Conservation (phyloP, 2,329 filamentous ascomycete genomes). For the Pleoardoris graminearum region DNA sequence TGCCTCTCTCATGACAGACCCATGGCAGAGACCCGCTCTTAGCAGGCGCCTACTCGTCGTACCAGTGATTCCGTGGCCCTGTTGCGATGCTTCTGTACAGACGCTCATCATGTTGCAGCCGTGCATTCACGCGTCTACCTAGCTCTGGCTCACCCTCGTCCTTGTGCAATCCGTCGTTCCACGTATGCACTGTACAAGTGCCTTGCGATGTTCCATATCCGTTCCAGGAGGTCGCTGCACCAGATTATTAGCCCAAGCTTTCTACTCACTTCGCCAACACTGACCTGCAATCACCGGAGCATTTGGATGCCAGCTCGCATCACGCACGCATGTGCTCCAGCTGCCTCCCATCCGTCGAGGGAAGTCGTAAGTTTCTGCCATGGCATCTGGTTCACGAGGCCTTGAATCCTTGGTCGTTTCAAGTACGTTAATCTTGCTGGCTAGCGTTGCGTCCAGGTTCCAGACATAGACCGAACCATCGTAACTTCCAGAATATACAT, state of each 20-base stretch:
- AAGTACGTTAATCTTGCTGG: constrained; percentile 76
- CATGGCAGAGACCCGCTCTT: neutral
- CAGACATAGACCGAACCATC: constrained; percentile 90
- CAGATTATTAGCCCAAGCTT: constrained; percentile 16
- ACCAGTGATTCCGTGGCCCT: constrained; percentile 28
- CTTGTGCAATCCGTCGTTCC: constrained; percentile 69
- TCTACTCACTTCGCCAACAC: constrained; percentile 23
- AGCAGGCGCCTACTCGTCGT: constrained; percentile 25
- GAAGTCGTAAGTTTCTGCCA: constrained; percentile 61
- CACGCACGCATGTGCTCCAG: constrained; percentile 80
- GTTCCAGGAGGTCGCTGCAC: constrained; percentile 77
- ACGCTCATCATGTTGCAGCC: constrained; percentile 42
- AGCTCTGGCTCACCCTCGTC: constrained; percentile 55
- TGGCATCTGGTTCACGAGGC: constrained; percentile 57
- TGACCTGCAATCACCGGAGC: constrained; percentile 75
- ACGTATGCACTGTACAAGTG: constrained; percentile 77
- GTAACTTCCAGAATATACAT: constrained; percentile 89
- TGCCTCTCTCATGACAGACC: neutral
- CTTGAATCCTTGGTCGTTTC: constrained; percentile 67
- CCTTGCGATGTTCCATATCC: constrained; percentile 73
- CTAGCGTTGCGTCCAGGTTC: constrained; percentile 88
- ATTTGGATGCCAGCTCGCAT: constrained; percentile 88
- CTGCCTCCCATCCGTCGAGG: constrained; percentile 58
- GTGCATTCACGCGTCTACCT: constrained; percentile 41
- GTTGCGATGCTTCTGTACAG: constrained; percentile 33